These are phyloP conservation scores for Moesziomyces antarcticus DNA, from an alignment of 1,284 basidiomycete genomes.

Conservation along the genomic window DNA sequence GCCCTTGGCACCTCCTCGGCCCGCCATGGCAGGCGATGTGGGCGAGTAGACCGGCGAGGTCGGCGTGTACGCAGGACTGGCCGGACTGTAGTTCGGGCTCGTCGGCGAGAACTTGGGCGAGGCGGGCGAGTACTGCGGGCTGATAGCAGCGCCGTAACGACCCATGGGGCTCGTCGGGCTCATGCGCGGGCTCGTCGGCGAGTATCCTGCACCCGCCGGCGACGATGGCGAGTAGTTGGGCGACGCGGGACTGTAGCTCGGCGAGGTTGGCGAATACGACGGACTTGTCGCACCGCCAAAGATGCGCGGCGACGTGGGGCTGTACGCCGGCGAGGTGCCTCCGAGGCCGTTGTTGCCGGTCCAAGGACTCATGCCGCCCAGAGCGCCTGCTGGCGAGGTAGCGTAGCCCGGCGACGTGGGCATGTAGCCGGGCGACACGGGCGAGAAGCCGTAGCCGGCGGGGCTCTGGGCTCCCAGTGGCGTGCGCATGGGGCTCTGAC, in stretches of 20 bases:
- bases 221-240: conserved; percentile 61
- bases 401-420: conserved; percentile 61
- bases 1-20: conserved; percentile 43
- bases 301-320: conserved; percentile 74
- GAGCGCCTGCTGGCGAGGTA: conserved; percentile 71
- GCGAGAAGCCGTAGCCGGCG: conserved; percentile 64
- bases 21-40: conserved; percentile 40
- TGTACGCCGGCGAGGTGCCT: conserved; percentile 70
- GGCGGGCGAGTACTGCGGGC: conserved; percentile 64
- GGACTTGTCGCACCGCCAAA: conserved; percentile 76
- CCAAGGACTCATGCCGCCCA: conserved; percentile 72
- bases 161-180: conserved; percentile 58
- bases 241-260: conserved; percentile 61
- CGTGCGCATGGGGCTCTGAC: conserved; percentile 78
- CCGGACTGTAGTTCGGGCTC: conserved; percentile 57
- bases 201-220: conserved; percentile 59
- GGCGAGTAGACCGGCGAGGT: conserved; percentile 64
- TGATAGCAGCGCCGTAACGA: conserved; percentile 72
- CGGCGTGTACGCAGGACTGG: conserved; percentile 71
- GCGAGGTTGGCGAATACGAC: conserved; percentile 71
- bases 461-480: conserved; percentile 63
- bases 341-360: conserved; percentile 73
- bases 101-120: conserved; percentile 58
- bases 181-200: conserved; percentile 62
- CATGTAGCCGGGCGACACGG: conserved; percentile 63